Conservation (phyloP, 495 filamentous ascomycete species). For the Letharia lupina region DNA sequence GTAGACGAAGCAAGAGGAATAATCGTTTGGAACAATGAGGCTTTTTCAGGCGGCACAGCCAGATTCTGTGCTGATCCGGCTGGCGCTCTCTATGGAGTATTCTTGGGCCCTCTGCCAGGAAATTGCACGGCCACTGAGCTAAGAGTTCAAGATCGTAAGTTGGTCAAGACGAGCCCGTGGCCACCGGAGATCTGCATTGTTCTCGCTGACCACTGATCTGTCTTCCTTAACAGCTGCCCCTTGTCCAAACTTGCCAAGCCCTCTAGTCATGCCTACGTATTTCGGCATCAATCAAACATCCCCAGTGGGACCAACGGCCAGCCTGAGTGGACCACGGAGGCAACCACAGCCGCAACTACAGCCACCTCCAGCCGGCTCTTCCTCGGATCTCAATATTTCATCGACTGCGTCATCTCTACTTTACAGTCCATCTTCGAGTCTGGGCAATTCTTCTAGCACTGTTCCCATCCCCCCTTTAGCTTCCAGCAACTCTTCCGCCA, state of each 20-base stretch:
- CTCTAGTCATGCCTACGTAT: background rate
- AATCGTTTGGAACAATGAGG: conserved; percentile 18
- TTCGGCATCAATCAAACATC: background rate
- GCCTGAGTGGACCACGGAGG: background rate
- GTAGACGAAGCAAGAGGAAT: conserved; percentile 2
- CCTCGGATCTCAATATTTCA: background rate
- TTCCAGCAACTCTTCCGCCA: background rate
- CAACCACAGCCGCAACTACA: background rate
- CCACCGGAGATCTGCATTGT: no score
- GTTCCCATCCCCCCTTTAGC: background rate
- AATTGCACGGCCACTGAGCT: conserved; percentile 6
- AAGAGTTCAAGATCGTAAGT: conserved; percentile 11
- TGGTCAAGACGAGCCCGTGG: background rate
- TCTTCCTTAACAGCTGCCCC: background rate
- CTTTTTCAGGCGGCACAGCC: conserved; percentile 7
- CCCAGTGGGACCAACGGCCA: background rate
- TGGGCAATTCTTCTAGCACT: background rate
- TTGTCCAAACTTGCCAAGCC: background rate
- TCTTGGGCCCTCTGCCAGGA: conserved; percentile 10
- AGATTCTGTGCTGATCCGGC: conserved; percentile 13
- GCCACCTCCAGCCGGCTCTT: background rate
- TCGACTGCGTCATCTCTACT: background rate
- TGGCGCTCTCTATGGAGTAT: conserved; percentile 12
- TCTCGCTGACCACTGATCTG: background rate
- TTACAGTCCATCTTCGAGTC: background rate